Evolutionary conservation across 2,329 filamentous ascomycete species (phyloP), one percentile per base, ranked within the genome.

Genomic region (Cryphonectria parasitica): DNA sequence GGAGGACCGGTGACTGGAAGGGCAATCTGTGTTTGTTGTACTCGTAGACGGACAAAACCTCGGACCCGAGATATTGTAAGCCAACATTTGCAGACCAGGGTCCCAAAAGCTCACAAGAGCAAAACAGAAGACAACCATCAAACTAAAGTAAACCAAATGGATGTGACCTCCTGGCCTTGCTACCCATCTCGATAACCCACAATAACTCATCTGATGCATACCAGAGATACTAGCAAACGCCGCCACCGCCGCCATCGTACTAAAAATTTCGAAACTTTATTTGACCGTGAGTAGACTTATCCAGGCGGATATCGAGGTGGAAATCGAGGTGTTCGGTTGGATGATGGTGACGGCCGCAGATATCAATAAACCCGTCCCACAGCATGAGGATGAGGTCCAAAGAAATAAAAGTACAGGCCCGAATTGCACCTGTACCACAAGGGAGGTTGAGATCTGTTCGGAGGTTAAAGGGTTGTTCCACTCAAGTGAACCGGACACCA

Each of bases 161-260:
- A 17, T 17, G n/a, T 34, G 43, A 13, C 11, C n/a, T 25, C 58
- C 56, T 68, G 61, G 61, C 66, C 65, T 60, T 68, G 56, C 65
- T 70, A 56, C 71, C 66, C 39, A 31, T 66, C 70, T 28, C 28
- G 71, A 66, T 43, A 54, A 25, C 54, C 65, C 66, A 71, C 56
- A 61, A 67, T 41, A 43, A 36, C 62, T 58, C 69, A 66, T 68
- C 69, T 64, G 63, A 71, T 71, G 69, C 71, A 67, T 54, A 66
- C 58, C 63, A 7, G 52, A 61, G 43, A 49, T 34, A 28, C 25
- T 68, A 45, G 58, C 61, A 19, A 66, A 68, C 63, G 71, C 71
- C 69, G 43, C 36, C 66, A 45, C 45, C 64, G 62, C 69, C 69
- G 63, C 25, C 31, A n/a, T 41, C 63, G 34, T 65, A 19, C 31